Percentiles rank a stretch among this genome's conserved stretches.
Evolutionary conservation across 2,329 filamentous ascomycete species (phyloP).

Genomic region (Didymella keratinophila): DNA sequence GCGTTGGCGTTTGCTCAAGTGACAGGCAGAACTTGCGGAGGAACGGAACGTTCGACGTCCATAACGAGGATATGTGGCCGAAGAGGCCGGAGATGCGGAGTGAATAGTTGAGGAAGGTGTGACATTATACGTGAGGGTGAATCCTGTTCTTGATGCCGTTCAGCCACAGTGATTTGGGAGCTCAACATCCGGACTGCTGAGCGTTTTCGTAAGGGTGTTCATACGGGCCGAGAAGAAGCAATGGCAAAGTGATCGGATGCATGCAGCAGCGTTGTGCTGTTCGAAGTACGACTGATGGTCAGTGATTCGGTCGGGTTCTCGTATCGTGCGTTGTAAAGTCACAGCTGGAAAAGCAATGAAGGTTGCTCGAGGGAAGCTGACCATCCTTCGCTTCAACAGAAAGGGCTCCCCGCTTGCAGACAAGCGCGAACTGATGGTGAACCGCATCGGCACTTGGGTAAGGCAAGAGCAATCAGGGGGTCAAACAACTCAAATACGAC

Average conservation of each 20-base stretch:
- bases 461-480: background rate
- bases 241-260: background rate
- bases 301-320: background rate
- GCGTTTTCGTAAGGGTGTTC: background rate
- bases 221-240: background rate
- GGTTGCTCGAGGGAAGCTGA: background rate
- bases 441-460: background rate
- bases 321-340: background rate
- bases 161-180: background rate
- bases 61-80: background rate
- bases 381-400: background rate
- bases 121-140: background rate
- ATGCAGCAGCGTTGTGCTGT: background rate
- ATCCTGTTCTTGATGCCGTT: background rate
- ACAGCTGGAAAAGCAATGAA: background rate
- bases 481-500: background rate
- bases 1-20: background rate
- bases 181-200: background rate
- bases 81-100: background rate
- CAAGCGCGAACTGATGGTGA: slow-evolving; percentile 1
- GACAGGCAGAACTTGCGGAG: background rate
- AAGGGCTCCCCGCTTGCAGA: slow-evolving; percentile 1
- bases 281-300: background rate
- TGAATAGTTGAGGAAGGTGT: background rate
- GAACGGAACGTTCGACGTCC: background rate